Evolutionary conservation across 352 stramenopile species (phyloP).

Genomic region (Phytophthora podocarpi): DNA sequence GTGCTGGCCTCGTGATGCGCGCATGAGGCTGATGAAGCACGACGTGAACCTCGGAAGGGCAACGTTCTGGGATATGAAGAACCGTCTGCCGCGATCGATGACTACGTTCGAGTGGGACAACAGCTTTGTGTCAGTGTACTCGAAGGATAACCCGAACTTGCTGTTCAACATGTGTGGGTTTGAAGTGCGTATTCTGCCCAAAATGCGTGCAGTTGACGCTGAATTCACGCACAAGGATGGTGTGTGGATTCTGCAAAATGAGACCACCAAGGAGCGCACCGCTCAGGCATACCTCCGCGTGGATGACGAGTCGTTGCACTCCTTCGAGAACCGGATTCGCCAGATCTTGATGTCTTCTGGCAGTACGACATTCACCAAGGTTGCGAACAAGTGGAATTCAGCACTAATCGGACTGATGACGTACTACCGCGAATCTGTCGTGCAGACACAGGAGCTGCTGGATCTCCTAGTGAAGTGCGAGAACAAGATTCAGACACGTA

Average conservation of each 20-base stretch:
- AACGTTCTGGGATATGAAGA: slow-evolving; percentile 99
- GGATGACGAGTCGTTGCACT: slow-evolving; percentile 94
- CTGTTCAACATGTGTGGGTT: slow-evolving; percentile 99
- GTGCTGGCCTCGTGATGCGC: slow-evolving; percentile 99
- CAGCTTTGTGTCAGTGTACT: slow-evolving; percentile 99
- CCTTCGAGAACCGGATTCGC: slow-evolving; percentile 99
- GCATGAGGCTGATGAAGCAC: slow-evolving; percentile 99
- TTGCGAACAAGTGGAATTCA: slow-evolving; percentile 99
- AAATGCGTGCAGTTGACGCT: slow-evolving; percentile 89
- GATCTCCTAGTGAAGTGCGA: slow-evolving; percentile 99
- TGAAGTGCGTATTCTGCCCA: slow-evolving; percentile 96
- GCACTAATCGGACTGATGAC: slow-evolving; percentile 98
- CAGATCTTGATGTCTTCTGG: slow-evolving; percentile 99
- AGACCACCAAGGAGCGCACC: slow-evolving; percentile 99
- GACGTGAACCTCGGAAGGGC: slow-evolving; percentile 99
- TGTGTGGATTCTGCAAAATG: slow-evolving; percentile 99
- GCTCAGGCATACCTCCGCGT: slow-evolving; percentile 97
- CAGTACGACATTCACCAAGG: slow-evolving; percentile 99
- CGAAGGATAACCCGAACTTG: slow-evolving; percentile 99
- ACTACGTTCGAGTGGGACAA: slow-evolving; percentile 99
- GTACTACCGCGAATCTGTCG: slow-evolving; percentile 99
- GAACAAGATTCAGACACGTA: slow-evolving; percentile 99
- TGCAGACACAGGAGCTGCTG: slow-evolving; percentile 99
- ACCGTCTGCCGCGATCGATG: slow-evolving; percentile 97
- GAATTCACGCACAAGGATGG: slow-evolving; percentile 98